Evolutionary conservation across 768 basidiomycete genomes (phyloP).

Genomic region (Saitozyma sp.): DNA sequence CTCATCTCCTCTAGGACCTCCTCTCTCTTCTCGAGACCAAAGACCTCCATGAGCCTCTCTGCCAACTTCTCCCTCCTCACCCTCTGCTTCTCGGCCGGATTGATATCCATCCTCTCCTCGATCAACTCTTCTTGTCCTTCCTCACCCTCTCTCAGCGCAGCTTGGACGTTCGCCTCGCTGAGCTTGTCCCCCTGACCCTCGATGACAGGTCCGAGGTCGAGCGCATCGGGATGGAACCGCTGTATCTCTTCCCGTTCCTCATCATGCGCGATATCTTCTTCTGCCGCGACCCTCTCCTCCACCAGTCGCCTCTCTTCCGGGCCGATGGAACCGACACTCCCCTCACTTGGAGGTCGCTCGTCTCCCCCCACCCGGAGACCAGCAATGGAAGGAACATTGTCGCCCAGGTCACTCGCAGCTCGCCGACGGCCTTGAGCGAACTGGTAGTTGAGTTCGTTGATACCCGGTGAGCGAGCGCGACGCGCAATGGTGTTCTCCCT

Average conservation of each 20-base stretch:
- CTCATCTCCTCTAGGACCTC: conserved; percentile 89
- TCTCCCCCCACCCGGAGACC: too few relatives aligned
- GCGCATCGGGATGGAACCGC: neutral
- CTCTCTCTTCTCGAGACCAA: conserved; percentile 73
- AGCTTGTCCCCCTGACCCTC: neutral
- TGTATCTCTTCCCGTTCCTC: conserved; percentile 34
- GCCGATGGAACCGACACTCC: neutral
- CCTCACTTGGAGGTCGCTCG: neutral
- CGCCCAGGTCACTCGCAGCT: neutral
- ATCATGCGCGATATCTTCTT: conserved; percentile 24
- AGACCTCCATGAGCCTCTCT: conserved; percentile 84
- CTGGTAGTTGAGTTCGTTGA: conserved; percentile 35
- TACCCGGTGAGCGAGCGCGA: conserved; percentile 31
- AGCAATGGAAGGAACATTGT: neutral
- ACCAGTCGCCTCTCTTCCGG: conserved; percentile 11
- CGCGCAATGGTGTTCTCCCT: conserved; percentile 43
- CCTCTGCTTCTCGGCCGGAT: conserved; percentile 25
- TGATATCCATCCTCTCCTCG: conserved; percentile 25
- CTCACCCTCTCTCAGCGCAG: conserved; percentile 29
- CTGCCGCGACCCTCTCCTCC: conserved; percentile 22
- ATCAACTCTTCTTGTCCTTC: conserved; percentile 20
- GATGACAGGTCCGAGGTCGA: conserved; percentile 6
- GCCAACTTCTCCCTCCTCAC: conserved; percentile 62
- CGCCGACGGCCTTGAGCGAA: conserved; percentile 14
- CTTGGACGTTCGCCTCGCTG: conserved; percentile 21